These are phyloP conservation scores for Dendrocalamus sinicus DNA, from an alignment of 176 grass and related monocot genomes.

Conservation along the genomic window DNA sequence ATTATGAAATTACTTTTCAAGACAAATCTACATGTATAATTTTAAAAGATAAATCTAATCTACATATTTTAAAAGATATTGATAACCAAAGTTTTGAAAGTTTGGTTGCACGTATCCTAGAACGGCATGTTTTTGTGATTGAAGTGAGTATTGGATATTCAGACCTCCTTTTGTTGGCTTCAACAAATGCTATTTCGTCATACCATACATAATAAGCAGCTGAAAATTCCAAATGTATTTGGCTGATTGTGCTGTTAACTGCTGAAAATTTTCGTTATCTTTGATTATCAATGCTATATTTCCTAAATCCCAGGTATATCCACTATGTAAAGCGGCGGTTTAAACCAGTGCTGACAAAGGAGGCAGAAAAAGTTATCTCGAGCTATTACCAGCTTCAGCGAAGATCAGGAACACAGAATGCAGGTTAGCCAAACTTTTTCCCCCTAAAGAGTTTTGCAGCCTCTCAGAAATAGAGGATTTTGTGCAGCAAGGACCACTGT, in stretches of 20 bases:
- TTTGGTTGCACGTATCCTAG: too few species aligned
- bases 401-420: conserved; percentile 80
- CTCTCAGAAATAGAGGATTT: conserved; percentile 16
- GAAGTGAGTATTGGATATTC: neutral
- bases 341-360: conserved; percentile 82
- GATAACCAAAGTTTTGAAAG: too few species aligned
- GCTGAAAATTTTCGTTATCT: neutral
- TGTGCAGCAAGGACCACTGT: conserved; percentile 90
- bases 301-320: conserved; percentile 74
- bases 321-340: conserved; percentile 76
- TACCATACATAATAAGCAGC: neutral
- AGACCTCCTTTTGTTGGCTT: neutral
- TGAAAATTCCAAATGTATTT: neutral
- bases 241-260: neutral
- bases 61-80: too few species aligned
- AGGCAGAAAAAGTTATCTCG: conserved; percentile 79
- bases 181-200: neutral
- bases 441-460: conserved; percentile 15
- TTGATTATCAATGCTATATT: neutral
- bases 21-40: too few species aligned
- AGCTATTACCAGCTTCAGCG: conserved; percentile 92
- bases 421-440: conserved; percentile 51
- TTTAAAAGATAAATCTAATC: too few species aligned
- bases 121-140: too few species aligned
- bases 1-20: too few species aligned